Conservation (phyloP, 2,329 filamentous ascomycete genomes). For the Neospermospora avenae region DNA sequence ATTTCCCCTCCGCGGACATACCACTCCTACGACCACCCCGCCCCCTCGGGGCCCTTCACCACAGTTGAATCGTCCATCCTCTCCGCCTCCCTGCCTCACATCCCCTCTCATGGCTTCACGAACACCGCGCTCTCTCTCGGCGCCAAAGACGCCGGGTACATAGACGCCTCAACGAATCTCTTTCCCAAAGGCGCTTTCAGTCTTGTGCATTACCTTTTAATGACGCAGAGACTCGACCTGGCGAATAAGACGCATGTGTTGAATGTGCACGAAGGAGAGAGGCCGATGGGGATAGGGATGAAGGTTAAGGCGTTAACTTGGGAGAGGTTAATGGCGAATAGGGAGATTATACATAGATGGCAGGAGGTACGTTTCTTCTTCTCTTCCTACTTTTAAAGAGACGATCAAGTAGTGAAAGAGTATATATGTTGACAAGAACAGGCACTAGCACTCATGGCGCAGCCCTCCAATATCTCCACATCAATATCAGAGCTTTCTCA, state of each 20-base stretch:
- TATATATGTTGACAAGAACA: constrained; percentile 10
- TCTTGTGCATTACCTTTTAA: constrained; percentile 75
- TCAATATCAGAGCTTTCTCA: constrained; percentile 76
- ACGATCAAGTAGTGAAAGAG: not conserved
- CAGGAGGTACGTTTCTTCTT: constrained; percentile 64
- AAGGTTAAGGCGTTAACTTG: constrained; percentile 72
- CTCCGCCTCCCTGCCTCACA: constrained; percentile 71
- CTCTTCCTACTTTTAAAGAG: not conserved
- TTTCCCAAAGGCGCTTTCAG: constrained; percentile 78
- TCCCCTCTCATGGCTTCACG: constrained; percentile 82
- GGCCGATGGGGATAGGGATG: constrained; percentile 47
- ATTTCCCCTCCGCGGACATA: constrained; percentile 35
- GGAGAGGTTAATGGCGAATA: constrained; percentile 74
- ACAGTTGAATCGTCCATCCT: constrained; percentile 73
- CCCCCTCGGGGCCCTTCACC: constrained; percentile 59
- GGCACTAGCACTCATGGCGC: constrained; percentile 85
- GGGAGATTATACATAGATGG: constrained; percentile 70
- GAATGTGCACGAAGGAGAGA: constrained; percentile 31
- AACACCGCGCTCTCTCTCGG: constrained; percentile 69
- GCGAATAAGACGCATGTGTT: constrained; percentile 17
- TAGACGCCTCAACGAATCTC: constrained; percentile 80
- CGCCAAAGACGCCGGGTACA: constrained; percentile 79
- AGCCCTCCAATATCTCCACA: constrained; percentile 71
- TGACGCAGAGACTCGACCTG: constrained; percentile 61
- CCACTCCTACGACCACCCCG: constrained; percentile 69